Evolutionary conservation across 202 grass and related monocot genomes (phyloP), one percentile per base, ranked within the genome.

Genomic region (Eragrostis tef): DNA sequence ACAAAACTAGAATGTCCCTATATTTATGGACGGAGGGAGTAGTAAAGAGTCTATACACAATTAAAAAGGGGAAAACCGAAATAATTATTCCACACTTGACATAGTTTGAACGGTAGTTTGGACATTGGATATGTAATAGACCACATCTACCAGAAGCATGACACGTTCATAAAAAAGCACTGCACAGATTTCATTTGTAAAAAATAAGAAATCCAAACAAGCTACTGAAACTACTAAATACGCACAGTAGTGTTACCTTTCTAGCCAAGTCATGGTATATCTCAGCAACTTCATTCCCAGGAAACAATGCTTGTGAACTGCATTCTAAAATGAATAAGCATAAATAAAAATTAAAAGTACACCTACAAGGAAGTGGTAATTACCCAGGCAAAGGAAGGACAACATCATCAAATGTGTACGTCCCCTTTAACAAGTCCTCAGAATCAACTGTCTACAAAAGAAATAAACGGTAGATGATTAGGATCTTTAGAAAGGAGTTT

Each of bases 321-420:
- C 80, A 90, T 77, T 58, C n/a, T 62, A 61, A 82, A 46, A 73
- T 36, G 71, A 63, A 62, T 64, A 52, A 86, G 70, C 31, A 86
- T 43, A 67, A 56, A 66, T 43, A 43, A 54, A 81, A 71, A 67
- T 9, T 31, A 11, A 53, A 81, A 26, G 25, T 46, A 45, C 43
- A 46, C 45, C 29, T 44, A 54, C 6, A 72, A 52, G n/a, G 51
- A 77, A 77, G 17, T 71, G 81, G 22, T 79, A 41, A 53, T 79
- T 93, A 98, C 95, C 95, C 95, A 64, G 95, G 92, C 85, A 98
- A 89, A 67, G 95, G 95, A 82, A 98, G 90, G 71, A 91, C 85
- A 78, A 93, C 90, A 88, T 98, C 92, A 79, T 98, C 92, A 87
- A 94, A 91, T 39, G 85, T 88, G 74, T 98, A 98, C n/a, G 78